Evolutionary conservation across 768 basidiomycete genomes (phyloP), one percentile per base, ranked within the genome.

Genomic region (Tricholomella constricta): DNA sequence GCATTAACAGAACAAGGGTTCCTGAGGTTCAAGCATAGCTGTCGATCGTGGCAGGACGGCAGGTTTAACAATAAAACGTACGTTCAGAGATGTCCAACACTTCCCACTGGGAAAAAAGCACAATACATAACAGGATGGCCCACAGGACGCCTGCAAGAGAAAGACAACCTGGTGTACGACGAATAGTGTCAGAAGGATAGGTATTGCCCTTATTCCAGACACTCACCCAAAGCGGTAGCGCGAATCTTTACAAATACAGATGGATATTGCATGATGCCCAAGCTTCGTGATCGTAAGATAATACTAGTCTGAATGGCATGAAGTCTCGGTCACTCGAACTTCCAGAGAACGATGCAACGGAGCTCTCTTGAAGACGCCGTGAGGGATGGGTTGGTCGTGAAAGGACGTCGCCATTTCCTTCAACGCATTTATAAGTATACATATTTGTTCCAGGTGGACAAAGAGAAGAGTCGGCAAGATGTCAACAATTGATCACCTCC

Each of bases 61-160:
- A 10, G 17, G n/a, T 15, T 20, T 19, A 20, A 31, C 22, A 20
- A 29, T 14, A 19, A 27, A 27, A 48, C 80, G 57, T 50, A 84
- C 84, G 73, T 68, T 77, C 78, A 25, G 76, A 65, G 25, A 38
- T 35, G 54, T 76, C 74, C n/a, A 77, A 68, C 41, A 69, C 56
- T 31, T 72, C 72, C 79, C 82, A 82, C 42, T 78, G 72, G 29
- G 70, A 54, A 52, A 72, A 84, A 2, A 76, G 57, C 47, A 78
- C 70, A 10, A 82, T 62, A 44, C 69, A 82, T 29, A 83, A 61
- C 46, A 82, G 54, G 15, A 75, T 64, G 29, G 73, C 71, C 79
- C 80, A 84, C 36, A 80, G 45, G 52, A 84, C 69, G 60, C 77
- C 74, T 15, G 77, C 55, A 49, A 78, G 36, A 32, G 73, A 67